A percentile compares a stretch with the other conserved stretches of the same genome.
Conservation (phyloP, 2,329 filamentous ascomycete genomes). For the Fusarium sp. region DNA sequence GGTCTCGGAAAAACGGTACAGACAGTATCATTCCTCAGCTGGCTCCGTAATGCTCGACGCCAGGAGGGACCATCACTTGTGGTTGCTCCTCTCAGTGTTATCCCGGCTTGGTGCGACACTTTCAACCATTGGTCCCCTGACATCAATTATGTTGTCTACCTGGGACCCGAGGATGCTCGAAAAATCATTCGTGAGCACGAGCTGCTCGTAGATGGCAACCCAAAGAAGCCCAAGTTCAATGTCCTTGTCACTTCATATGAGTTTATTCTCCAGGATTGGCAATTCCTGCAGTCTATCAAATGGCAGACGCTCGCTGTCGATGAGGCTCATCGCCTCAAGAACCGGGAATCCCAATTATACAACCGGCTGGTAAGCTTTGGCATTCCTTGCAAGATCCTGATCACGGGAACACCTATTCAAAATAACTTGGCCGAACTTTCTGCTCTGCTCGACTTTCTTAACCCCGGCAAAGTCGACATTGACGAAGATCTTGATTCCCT, state of each 20-base stretch:
- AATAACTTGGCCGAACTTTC: conserved; percentile 95
- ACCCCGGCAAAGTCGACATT: conserved; percentile 91
- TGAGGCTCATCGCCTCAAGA: conserved; percentile 96
- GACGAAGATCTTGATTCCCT: conserved; percentile 90
- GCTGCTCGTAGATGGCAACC: conserved; percentile 84
- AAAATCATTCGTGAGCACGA: conserved; percentile 91
- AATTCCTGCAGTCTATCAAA: conserved; percentile 88
- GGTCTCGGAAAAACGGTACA: conserved; percentile 98
- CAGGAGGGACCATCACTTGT: conserved; percentile 97
- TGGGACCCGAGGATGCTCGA: conserved; percentile 87
- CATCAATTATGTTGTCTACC: conserved; percentile 96
- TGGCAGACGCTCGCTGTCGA: conserved; percentile 98
- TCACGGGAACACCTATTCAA: conserved; percentile 96
- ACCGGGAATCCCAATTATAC: conserved; percentile 94
- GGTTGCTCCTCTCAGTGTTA: conserved; percentile 95
- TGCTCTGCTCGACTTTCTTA: conserved; percentile 93
- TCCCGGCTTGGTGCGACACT: conserved; percentile 97
- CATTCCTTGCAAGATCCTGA: conserved; percentile 87
- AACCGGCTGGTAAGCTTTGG: conserved; percentile 85
- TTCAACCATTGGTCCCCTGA: conserved; percentile 97
- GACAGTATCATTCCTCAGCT: conserved; percentile 96
- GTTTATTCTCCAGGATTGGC: conserved; percentile 87
- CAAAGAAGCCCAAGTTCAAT: conserved; percentile 93
- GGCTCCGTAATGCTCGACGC: conserved; percentile 87
- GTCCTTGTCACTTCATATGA: conserved; percentile 98